These are phyloP conservation scores for Tilletia caries DNA, from an alignment of 1,284 basidiomycete genomes.

Conservation along the genomic window DNA sequence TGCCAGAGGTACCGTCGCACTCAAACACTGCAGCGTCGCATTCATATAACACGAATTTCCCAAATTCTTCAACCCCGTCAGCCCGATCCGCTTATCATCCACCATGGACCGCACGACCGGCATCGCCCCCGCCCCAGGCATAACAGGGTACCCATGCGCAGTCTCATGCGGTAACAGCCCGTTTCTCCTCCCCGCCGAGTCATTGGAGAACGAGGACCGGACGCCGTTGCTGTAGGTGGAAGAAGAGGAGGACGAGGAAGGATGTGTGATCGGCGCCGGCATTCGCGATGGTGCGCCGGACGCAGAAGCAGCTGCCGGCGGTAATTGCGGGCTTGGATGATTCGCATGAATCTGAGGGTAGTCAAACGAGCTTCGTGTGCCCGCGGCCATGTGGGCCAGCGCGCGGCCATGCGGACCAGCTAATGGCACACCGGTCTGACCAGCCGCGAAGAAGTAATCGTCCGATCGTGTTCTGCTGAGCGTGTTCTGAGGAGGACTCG, in stretches of 20 bases:
- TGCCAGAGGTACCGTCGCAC: conserved; percentile 46
- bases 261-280: not conserved
- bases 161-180: conserved; percentile 4
- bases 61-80: conserved; percentile 51
- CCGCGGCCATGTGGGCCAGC: not conserved
- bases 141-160: not conserved
- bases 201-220: conserved; percentile 7
- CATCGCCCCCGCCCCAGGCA: not conserved
- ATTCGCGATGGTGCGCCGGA: conserved; percentile 15
- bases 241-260: not conserved
- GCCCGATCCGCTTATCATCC: conserved; percentile 43
- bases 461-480: conserved; percentile 1
- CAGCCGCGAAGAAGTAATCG: conserved; percentile 14
- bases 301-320: conserved; percentile 16
- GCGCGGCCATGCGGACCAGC: not conserved
- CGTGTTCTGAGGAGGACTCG: not conserved
- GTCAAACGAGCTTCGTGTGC: conserved; percentile 33
- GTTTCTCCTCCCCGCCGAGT: conserved; percentile 6
- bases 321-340: conserved; percentile 10
- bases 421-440: conserved; percentile 16
- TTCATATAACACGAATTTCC: conserved; percentile 55
- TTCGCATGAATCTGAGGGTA: conserved; percentile 32
- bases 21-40: conserved; percentile 51
- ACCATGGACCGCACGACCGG: conserved; percentile 10
- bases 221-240: conserved; percentile 9